Base-by-base conservation (phyloP, 371 early-diverging fungal species). In the Mortierella sp. region DNA sequence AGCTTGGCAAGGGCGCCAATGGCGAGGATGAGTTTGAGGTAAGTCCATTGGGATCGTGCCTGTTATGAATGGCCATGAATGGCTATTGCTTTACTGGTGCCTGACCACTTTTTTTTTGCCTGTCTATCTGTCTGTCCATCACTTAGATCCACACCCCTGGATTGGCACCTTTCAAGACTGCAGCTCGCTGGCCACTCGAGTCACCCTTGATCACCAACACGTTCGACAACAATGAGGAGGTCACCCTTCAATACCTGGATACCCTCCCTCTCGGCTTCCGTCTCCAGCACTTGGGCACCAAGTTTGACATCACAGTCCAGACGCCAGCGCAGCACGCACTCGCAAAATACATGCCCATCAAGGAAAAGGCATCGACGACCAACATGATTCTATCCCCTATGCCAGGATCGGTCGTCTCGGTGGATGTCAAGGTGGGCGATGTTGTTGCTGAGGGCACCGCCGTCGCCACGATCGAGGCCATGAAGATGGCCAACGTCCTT, bases 401-500 rank as follows among this genome's bases (percentile, higher is more conserved):
- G 97, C 96, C 98, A 9, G 97, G 98, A 16, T 82, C 87, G 13
- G 93, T 98, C 5, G 89, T 96, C 27, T 90, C 90, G 31, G 81
- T 98, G 0, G 87, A 91, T 21, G 96, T 96, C 47, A 87, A 90
- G 79, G 89, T 80, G 27, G 97, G 96, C 16, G 94, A 98, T 66
- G 80, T 84, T 19, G 89, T 96, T 3, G 83, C 87, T 3, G 91
- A 95, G 80, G 98, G 98, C 1, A 81, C 83, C 5, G 96, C 95
- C 67, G 74, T 98, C 10, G 93, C 91, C 0, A 91, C 96, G 0
- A 93, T 98, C 5, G 98, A 98, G 81, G 98, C 98, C 26, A 98
- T 98, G 98, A 98, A 98, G 84, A 98, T 98, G 98, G 96, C 97
- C 68, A 96, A 98, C 68, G 93, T 96, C 8, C 74, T 98, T 48